Conservation (phyloP, 2,329 filamentous ascomycete species). For the Exophiala sideris region DNA sequence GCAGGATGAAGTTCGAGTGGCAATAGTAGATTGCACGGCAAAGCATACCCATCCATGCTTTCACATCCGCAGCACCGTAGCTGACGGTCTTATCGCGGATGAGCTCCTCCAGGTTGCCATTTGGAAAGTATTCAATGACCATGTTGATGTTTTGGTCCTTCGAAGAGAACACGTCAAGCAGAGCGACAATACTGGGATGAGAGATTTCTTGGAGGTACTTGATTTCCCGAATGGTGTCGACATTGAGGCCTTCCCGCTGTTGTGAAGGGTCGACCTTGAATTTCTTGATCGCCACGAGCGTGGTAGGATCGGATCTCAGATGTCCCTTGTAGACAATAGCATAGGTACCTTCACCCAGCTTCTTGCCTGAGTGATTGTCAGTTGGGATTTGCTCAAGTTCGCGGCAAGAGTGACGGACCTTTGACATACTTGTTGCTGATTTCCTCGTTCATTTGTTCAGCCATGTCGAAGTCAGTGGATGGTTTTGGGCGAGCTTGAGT, state of each 20-base stretch:
- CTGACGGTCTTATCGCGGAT: slow-evolving; percentile 81
- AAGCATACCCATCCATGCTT: slow-evolving; percentile 99
- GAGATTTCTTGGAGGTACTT: slow-evolving; percentile 91
- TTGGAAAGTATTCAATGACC: slow-evolving; percentile 87
- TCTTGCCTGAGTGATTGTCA: slow-evolving; percentile 60
- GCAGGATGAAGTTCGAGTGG: slow-evolving; percentile 88
- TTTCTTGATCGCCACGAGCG: slow-evolving; percentile 68
- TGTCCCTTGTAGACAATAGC: slow-evolving; percentile 91
- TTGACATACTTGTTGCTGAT: slow-evolving; percentile 88
- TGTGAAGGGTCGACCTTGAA: slow-evolving; percentile 47
- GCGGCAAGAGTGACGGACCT: slow-evolving; percentile 47
- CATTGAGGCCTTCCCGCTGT: slow-evolving; percentile 85
- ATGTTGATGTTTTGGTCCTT: slow-evolving; percentile 96
- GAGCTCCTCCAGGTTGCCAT: slow-evolving; percentile 92
- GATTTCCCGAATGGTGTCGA: slow-evolving; percentile 93
- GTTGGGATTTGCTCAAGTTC: neutral
- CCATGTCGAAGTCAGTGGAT: slow-evolving; percentile 40
- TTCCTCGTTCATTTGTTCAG: slow-evolving; percentile 78
- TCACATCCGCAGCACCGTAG: slow-evolving; percentile 87
- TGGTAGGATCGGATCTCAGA: slow-evolving; percentile 65
- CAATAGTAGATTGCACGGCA: slow-evolving; percentile 91
- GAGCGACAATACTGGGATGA: slow-evolving; percentile 91
- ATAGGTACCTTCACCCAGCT: slow-evolving; percentile 94
- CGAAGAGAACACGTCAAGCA: slow-evolving; percentile 89
- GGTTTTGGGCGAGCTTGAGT: slow-evolving; percentile 21